Evolutionary conservation across 2,329 filamentous ascomycete genomes (phyloP), one percentile per base, ranked within the genome.

Genomic region (Trichophaea hybrida): DNA sequence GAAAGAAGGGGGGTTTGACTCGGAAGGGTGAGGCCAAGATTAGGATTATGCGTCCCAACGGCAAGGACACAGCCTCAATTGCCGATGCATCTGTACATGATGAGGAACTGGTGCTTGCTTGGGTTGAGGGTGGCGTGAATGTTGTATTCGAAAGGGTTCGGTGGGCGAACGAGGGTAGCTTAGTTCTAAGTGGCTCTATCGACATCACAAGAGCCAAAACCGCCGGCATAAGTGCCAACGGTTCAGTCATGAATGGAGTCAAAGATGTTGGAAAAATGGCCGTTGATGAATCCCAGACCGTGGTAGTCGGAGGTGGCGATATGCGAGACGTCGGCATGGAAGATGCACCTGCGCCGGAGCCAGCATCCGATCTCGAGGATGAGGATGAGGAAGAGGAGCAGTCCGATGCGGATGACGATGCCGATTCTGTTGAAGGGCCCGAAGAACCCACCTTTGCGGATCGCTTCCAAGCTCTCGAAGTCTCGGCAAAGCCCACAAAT

Each of bases 371-470:
- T 34, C 62, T 38, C 15, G 61, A 65, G 7, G 58, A 55, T 6
- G 43, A 46, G 2, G 59, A 65, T 24, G 68, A 67, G 17, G 67
- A 70, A 38, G 64, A 67, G 12, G 69, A 67, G 15, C 72, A 72
- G 13, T 56, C 51, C 31, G 50, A 55, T 10, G 32, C 59, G 12
- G 69, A 72, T 6, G 71, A 68, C 5, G 70, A 68, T 10, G 66
- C 72, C 43, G 75, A 74, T 44, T 65, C 68, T 10, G 75, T 76
- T 43, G 72, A 71, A 58, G 38, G 55, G 17, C 24, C 44, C 15
- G 68, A 68, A 15, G 79, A 80, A 64, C 86, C 88, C 2, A 87
- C 88, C 0, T 94, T 97, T 71, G 91, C 89, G 68, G 91, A 97
- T 70, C 80, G 94, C 50, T 77, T 94, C 46, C 84, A 83, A 65